These are phyloP conservation scores for Casuarina glauca DNA, from an alignment of 306 rosid species.

Conservation along the genomic window DNA sequence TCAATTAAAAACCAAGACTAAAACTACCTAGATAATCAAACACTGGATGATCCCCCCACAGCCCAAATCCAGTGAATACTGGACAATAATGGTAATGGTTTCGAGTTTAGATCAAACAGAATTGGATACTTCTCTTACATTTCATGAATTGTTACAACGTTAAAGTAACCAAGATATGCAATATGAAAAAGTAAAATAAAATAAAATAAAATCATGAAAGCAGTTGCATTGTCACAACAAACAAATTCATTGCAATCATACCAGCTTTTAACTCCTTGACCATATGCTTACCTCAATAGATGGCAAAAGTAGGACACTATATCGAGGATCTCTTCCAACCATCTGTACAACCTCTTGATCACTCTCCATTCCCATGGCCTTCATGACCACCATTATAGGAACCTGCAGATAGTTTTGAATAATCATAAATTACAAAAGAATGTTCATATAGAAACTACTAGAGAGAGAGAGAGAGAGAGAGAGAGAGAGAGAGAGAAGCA, in stretches of 20 bases:
- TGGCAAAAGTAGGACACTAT: slow-evolving; percentile 68
- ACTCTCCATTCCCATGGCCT: slow-evolving; percentile 93
- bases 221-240: background rate
- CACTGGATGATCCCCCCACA: background rate
- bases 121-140: too few relatives aligned
- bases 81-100: background rate
- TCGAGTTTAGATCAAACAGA: too few relatives aligned
- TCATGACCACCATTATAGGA: slow-evolving; percentile 78
- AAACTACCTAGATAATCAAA: too few relatives aligned
- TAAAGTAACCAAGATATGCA: too few relatives aligned
- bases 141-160: too few relatives aligned
- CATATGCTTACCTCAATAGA: slow-evolving; percentile 67
- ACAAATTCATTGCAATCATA: background rate
- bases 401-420: slow-evolving; percentile 41
- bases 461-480: background rate
- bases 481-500: slow-evolving; percentile 1
- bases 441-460: background rate
- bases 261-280: slow-evolving; percentile 5
- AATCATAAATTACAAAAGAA: background rate
- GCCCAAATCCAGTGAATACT: background rate
- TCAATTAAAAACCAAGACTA: background rate
- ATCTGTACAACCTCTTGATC: slow-evolving; percentile 88
- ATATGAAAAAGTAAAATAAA: too few relatives aligned
- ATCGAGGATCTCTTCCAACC: slow-evolving; percentile 93
- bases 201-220: background rate